Evolutionary conservation across 805 yeast species (phyloP).

Genomic region (Clavispora vitiphila): DNA sequence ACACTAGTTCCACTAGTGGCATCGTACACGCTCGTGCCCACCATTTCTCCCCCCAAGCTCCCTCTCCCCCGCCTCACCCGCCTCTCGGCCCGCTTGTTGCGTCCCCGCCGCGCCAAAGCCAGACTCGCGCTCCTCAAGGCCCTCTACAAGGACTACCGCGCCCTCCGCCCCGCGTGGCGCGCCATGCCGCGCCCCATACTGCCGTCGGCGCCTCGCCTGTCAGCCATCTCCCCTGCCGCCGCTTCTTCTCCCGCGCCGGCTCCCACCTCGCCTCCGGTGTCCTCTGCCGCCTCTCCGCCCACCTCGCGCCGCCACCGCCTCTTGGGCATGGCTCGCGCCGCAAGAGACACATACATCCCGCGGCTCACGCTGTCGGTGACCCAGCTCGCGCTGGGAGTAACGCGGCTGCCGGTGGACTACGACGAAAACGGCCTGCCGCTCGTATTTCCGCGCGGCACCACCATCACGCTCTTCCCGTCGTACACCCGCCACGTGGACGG

Average conservation of each 20-base stretch:
- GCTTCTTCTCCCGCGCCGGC: neutral
- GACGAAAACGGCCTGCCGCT: conserved; percentile 16
- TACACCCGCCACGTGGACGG: conserved; percentile 34
- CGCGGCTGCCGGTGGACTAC: conserved; percentile 17
- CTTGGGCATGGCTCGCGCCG: conserved; percentile 47
- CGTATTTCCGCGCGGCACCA: conserved; percentile 50
- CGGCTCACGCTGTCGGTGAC: conserved; percentile 43
- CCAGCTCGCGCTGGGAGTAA: conserved; percentile 45
- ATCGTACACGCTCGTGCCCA: neutral
- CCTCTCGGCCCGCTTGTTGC: conserved; percentile 7
- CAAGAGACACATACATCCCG: conserved; percentile 57
- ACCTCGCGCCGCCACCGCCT: conserved; percentile 41
- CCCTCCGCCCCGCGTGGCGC: conserved; percentile 13
- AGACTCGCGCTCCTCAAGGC: conserved; percentile 24
- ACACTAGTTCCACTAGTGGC: no score
- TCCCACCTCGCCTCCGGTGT: neutral
- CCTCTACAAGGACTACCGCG: conserved; percentile 29
- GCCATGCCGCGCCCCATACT: neutral
- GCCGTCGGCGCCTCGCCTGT: neutral
- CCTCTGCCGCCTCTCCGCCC: conserved; percentile 1
- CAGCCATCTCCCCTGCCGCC: neutral
- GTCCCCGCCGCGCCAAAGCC: conserved; percentile 14
- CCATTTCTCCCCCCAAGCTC: conserved; percentile 2
- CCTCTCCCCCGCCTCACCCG: conserved; percentile 4
- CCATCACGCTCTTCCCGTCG: conserved; percentile 45